Percentiles rank a stretch among this genome's conserved stretches.
phyloP scores from a whole-genome alignment of 345 rosid genomes.

The Eucalyptus lansdowneana region DNA sequence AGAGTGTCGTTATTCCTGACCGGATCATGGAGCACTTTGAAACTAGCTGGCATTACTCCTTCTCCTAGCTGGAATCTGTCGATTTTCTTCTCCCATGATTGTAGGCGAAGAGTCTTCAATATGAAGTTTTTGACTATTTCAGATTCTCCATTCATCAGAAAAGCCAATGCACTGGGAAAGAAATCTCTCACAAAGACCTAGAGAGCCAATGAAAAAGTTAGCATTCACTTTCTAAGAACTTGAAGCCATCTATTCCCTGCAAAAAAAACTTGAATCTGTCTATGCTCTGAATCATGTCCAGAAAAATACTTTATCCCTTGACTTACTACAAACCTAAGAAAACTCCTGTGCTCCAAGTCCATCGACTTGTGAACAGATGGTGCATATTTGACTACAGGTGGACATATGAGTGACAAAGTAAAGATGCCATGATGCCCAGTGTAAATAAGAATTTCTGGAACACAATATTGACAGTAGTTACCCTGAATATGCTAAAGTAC shows the following conservation, averaged over 20 bases:
- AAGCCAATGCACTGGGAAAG: conserved; percentile 85
- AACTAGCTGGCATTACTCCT: conserved; percentile 99
- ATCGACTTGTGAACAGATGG: not conserved
- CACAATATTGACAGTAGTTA: not conserved
- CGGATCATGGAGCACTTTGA: conserved; percentile 90
- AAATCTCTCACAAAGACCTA: conserved; percentile 96
- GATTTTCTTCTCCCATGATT: conserved; percentile 97
- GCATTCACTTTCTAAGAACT: not conserved
- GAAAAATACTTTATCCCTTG: not conserved
- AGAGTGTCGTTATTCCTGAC: conserved; percentile 67
- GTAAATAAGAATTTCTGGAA: not conserved
- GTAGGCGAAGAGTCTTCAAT: conserved; percentile 87
- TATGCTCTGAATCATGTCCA: not conserved
- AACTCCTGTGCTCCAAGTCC: not conserved
- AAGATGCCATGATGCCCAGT: not conserved
- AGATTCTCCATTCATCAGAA: conserved; percentile 79
- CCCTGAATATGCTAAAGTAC: not conserved
- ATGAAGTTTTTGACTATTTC: conserved; percentile 82
- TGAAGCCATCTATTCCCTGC: too few species aligned
- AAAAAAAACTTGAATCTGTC: not conserved
- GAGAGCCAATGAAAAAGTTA: not conserved
- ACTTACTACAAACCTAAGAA: not conserved
- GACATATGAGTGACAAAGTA: not conserved
- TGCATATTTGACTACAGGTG: not conserved
- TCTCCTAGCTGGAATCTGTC: conserved; percentile 95